Conservation (phyloP, 768 basidiomycete genomes). For the Auricularia heimuer region DNA sequence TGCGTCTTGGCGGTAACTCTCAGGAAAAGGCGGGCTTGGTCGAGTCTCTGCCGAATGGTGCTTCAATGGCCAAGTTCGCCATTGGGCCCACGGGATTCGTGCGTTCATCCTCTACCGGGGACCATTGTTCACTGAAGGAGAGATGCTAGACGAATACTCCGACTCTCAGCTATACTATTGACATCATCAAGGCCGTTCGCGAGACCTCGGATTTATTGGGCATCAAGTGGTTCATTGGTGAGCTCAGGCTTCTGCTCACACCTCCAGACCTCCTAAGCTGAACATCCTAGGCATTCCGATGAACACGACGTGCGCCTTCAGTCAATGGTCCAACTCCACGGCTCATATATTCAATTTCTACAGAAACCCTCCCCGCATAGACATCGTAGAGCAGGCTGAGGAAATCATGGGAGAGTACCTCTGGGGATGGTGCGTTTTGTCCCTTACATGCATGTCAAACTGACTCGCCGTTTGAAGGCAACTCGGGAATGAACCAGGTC, state of each 20-base stretch:
- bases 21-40: slow-evolving; percentile 33
- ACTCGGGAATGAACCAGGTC: background rate
- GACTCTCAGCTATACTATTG: slow-evolving; percentile 50
- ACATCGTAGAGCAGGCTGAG: background rate
- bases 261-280: slow-evolving; percentile 27
- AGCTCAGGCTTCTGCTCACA: slow-evolving; percentile 9
- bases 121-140: no score
- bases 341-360: background rate
- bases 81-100: slow-evolving; percentile 10
- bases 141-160: slow-evolving; percentile 52
- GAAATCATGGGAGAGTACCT: background rate
- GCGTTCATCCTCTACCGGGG: background rate
- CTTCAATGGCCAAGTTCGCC: slow-evolving; percentile 23
- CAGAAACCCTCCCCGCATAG: background rate
- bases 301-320: slow-evolving; percentile 26
- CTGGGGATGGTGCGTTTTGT: background rate
- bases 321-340: background rate
- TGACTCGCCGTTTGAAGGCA: background rate
- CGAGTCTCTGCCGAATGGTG: slow-evolving; percentile 18
- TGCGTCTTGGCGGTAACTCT: slow-evolving; percentile 43
- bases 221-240: slow-evolving; percentile 58
- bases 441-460: background rate
- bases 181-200: slow-evolving; percentile 55
- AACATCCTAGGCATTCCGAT: slow-evolving; percentile 26
- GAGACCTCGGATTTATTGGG: slow-evolving; percentile 50